phyloP scores from a whole-genome alignment of 495 filamentous ascomycete genomes.

The Penicillium bialowiezense region DNA sequence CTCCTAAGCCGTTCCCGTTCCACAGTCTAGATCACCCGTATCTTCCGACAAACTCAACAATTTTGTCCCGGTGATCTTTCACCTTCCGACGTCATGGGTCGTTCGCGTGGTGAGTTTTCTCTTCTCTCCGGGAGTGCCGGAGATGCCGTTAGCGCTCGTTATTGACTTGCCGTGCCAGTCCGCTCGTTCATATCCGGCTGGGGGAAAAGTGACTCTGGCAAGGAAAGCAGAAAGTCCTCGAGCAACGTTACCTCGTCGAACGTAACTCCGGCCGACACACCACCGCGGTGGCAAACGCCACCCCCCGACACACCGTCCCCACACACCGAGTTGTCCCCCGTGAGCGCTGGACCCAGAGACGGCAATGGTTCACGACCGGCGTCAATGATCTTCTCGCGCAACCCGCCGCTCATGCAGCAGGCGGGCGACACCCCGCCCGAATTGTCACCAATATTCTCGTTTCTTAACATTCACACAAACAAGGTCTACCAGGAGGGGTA shows the following conservation, averaged over 20 bases:
- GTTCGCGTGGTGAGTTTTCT: constrained; percentile 42
- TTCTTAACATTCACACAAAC: constrained; percentile 91
- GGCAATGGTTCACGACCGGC: constrained; percentile 52
- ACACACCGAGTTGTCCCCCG: constrained; percentile 28
- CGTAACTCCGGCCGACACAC: constrained; percentile 21
- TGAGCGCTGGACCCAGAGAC: constrained; percentile 18
- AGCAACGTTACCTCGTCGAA: constrained; percentile 9
- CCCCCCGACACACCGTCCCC: constrained; percentile 38
- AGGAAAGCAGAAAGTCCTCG: constrained; percentile 31
- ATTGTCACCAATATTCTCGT: constrained; percentile 89
- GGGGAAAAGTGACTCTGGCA: constrained; percentile 30
- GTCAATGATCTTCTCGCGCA: constrained; percentile 73
- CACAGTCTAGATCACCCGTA: constrained; percentile 1
- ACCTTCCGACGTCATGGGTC: constrained; percentile 33
- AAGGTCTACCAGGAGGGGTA: constrained; percentile 98
- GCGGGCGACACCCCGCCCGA: constrained; percentile 83
- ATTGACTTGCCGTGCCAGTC: constrained; percentile 43
- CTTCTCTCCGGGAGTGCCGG: constrained; percentile 10
- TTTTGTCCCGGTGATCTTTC: constrained; percentile 9
- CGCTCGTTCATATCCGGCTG: constrained; percentile 63
- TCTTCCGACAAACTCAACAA: not conserved
- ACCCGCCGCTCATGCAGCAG: constrained; percentile 84
- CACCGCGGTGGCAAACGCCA: constrained; percentile 34
- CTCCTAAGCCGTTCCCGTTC: constrained; percentile 9
- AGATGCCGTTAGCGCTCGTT: constrained; percentile 1